These are phyloP conservation scores for Penicillium pancosmium DNA, from an alignment of 495 filamentous ascomycete genomes.

Conservation along the genomic window DNA sequence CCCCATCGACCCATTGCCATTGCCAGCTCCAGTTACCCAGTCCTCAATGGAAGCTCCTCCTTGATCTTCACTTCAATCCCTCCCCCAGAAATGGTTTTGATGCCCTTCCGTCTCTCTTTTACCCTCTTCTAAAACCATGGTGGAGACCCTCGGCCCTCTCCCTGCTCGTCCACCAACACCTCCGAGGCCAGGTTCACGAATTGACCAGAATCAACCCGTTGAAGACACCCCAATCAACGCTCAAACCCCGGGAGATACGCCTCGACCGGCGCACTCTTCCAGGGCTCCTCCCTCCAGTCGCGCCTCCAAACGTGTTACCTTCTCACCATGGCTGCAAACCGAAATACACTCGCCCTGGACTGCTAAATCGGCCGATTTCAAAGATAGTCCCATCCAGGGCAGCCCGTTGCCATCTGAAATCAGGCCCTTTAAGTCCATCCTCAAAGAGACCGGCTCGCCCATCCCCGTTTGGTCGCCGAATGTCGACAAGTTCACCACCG, in stretches of 20 bases:
- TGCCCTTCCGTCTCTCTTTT: constrained; percentile 16
- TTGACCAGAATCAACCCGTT: constrained; percentile 30
- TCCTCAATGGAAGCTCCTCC: constrained; percentile 20
- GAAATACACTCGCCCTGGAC: constrained; percentile 58
- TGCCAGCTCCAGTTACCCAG: background rate
- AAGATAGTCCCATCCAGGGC: constrained; percentile 55
- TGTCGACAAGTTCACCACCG: constrained; percentile 42
- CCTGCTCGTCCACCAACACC: constrained; percentile 62
- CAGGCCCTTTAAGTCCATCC: constrained; percentile 68
- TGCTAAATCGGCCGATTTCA: constrained; percentile 64
- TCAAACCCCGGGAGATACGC: constrained; percentile 53
- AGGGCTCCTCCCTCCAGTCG: constrained; percentile 38
- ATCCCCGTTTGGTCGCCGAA: constrained; percentile 38
- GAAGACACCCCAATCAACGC: constrained; percentile 37
- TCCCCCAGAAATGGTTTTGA: constrained; percentile 36
- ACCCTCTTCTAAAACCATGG: constrained; percentile 44
- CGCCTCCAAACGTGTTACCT: constrained; percentile 71
- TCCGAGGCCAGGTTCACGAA: constrained; percentile 59
- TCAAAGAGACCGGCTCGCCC: constrained; percentile 65
- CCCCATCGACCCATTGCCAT: background rate
- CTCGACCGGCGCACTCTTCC: constrained; percentile 45
- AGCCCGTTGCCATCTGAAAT: constrained; percentile 45
- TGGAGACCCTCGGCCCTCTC: constrained; percentile 52
- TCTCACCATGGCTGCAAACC: constrained; percentile 73
- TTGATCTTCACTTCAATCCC: constrained; percentile 4